Percentiles rank a stretch among this genome's conserved stretches.
These are phyloP conservation scores for Anaeromyces robustus DNA, from an alignment of 192 early-diverging fungal genomes.

Conservation along the genomic window DNA sequence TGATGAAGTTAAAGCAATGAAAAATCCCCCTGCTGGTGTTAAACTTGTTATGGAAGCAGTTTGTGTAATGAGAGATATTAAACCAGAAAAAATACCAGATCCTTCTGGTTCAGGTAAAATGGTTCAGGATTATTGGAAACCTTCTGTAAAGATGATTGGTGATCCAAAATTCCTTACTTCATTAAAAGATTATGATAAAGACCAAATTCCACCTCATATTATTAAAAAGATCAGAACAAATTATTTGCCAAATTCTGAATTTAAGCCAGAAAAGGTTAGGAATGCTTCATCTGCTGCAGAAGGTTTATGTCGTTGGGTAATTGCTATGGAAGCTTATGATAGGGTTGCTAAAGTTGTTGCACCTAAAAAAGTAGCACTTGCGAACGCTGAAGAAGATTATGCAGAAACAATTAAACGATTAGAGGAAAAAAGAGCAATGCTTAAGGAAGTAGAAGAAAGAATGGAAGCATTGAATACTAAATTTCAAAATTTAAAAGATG, in stretches of 20 bases:
- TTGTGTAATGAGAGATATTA: constrained; percentile 50
- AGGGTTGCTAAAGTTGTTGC: constrained; percentile 40
- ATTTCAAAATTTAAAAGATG: constrained; percentile 23
- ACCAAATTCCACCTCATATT: constrained; percentile 36
- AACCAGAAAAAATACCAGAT: constrained; percentile 44
- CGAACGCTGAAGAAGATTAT: constrained; percentile 32
- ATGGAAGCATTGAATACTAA: constrained; percentile 35
- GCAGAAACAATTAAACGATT: constrained; percentile 36
- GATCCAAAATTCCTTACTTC: constrained; percentile 33
- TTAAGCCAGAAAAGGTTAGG: constrained; percentile 44
- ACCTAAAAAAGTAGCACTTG: constrained; percentile 39
- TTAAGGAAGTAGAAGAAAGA: constrained; percentile 33
- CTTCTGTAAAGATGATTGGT: constrained; percentile 37
- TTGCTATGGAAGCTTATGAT: constrained; percentile 48
- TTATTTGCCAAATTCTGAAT: constrained; percentile 43
- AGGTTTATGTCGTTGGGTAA: constrained; percentile 41
- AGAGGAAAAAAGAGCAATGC: constrained; percentile 31
- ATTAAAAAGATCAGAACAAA: constrained; percentile 38
- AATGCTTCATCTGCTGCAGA: constrained; percentile 48
- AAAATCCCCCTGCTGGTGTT: constrained; percentile 45
- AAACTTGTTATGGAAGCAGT: constrained; percentile 49
- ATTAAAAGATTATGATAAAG: constrained; percentile 40
- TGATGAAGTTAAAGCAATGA: constrained; percentile 46
- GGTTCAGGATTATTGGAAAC: constrained; percentile 50
- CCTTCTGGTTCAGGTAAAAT: constrained; percentile 42